Evolutionary conservation across 768 basidiomycete species (phyloP).

Genomic region (Amylocystis lapponica): DNA sequence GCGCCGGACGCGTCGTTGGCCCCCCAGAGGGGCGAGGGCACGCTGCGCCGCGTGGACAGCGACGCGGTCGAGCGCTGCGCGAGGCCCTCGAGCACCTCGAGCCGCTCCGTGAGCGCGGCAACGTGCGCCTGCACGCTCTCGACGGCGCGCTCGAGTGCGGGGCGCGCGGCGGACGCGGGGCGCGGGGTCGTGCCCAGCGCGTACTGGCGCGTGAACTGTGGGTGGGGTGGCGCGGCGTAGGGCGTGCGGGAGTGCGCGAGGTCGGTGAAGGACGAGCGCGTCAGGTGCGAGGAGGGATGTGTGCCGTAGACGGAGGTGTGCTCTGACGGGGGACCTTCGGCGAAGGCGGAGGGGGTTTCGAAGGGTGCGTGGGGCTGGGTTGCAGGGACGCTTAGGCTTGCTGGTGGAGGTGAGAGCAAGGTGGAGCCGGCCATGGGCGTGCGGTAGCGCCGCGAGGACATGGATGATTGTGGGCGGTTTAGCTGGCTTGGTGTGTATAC

Average conservation of each 20-base stretch:
- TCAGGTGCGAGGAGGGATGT: too few species aligned
- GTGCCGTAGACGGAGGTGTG: too few species aligned
- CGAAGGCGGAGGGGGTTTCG: slow-evolving; percentile 70
- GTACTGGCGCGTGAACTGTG: slow-evolving; percentile 12
- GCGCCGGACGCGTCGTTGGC: slow-evolving; percentile 8
- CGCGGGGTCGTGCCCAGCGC: slow-evolving; percentile 23
- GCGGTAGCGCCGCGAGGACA: slow-evolving; percentile 72
- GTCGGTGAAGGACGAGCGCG: slow-evolving; percentile 13
- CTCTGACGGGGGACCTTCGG: too few species aligned
- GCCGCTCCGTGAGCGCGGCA: slow-evolving; percentile 74
- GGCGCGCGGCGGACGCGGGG: slow-evolving; percentile 36
- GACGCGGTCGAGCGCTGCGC: slow-evolving; percentile 24
- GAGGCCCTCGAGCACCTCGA: slow-evolving; percentile 46
- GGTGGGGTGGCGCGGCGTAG: slow-evolving; percentile 8
- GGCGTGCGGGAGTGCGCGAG: slow-evolving; percentile 2
- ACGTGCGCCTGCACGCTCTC: slow-evolving; percentile 79
- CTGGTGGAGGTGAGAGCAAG: slow-evolving; percentile 43
- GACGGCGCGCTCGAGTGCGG: slow-evolving; percentile 66
- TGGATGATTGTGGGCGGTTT: slow-evolving; percentile 67
- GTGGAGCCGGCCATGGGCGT: slow-evolving; percentile 67
- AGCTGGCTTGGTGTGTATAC: slow-evolving; percentile 31
- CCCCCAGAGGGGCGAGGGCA: slow-evolving; percentile 13
- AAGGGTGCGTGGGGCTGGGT: slow-evolving; percentile 70
- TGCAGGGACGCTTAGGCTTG: slow-evolving; percentile 39
- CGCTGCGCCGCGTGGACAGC: slow-evolving; percentile 27